Percentiles rank a stretch among this genome's conserved stretches.
phyloP scores from a whole-genome alignment of 202 grass and related monocot species.

The Eragrostis tef region DNA sequence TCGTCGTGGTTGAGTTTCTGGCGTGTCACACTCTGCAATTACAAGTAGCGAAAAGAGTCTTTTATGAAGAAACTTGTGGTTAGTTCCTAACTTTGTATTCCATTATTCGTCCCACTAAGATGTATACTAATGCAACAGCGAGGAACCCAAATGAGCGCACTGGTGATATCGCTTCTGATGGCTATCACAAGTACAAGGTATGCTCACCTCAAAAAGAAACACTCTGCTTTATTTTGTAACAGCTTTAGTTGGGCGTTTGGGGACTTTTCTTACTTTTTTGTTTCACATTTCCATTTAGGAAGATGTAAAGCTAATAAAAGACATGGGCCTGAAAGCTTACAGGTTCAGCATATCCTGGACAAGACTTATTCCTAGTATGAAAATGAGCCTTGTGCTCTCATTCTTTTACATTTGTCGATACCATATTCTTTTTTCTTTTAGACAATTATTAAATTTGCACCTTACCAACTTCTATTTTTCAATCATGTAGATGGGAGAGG shows the following conservation, averaged over 20 bases:
- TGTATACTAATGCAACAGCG: constrained; percentile 40
- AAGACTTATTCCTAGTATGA: constrained; percentile 57
- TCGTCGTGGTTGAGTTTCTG: not conserved
- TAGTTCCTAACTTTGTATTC: not conserved
- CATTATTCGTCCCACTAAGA: constrained; percentile 5
- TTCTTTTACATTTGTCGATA: not conserved
- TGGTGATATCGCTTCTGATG: constrained; percentile 49
- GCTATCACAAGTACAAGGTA: constrained; percentile 68
- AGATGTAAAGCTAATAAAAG: constrained; percentile 60
- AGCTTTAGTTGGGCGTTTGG: not conserved
- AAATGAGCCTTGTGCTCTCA: not conserved
- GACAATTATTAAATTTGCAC: not conserved
- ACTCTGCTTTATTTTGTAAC: too few species aligned
- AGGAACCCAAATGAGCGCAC: constrained; percentile 43
- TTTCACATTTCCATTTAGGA: constrained; percentile 32
- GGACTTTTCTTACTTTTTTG: not conserved
- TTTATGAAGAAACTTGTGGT: not conserved
- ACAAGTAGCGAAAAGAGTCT: not conserved
- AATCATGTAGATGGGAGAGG: constrained; percentile 54
- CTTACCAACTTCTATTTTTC: not conserved
- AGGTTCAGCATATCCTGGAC: constrained; percentile 73
- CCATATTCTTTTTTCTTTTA: not conserved
- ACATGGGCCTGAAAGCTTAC: constrained; percentile 52
- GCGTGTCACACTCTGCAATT: not conserved
- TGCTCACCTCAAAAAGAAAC: not conserved